These are phyloP conservation scores for Yamadazyma pseudoaaseri DNA, from an alignment of 1,139 yeast genomes.

Conservation along the genomic window DNA sequence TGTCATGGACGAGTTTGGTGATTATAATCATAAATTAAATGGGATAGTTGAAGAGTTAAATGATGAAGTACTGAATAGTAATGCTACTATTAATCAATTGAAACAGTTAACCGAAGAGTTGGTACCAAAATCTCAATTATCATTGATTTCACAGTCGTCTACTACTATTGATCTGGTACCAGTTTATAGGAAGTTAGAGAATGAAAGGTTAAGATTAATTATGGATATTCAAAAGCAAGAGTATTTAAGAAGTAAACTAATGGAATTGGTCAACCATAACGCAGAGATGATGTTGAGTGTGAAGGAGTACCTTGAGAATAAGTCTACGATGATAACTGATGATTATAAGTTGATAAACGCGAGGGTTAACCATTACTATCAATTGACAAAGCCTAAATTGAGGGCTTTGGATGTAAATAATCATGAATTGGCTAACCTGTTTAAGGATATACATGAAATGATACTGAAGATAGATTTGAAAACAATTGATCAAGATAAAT, in stretches of 20 bases:
- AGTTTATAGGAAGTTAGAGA: constrained; percentile 23
- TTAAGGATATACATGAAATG: constrained; percentile 11
- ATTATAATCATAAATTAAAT: constrained; percentile 11
- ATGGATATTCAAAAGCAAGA: constrained; percentile 48
- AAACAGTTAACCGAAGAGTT: constrained; percentile 22
- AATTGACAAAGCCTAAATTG: constrained; percentile 15
- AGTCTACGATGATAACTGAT: constrained; percentile 12
- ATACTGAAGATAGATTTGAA: constrained; percentile 6
- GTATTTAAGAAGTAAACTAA: constrained; percentile 30
- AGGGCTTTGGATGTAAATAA: constrained; percentile 17
- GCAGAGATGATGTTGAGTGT: constrained; percentile 39
- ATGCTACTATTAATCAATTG: constrained; percentile 15
- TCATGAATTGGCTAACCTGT: constrained; percentile 11
- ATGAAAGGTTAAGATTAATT: constrained; percentile 33
- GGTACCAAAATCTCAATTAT: constrained; percentile 19
- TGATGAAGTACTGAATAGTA: constrained; percentile 8
- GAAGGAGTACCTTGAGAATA: constrained; percentile 33
- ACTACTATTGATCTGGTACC: constrained; percentile 1
- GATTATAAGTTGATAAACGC: constrained; percentile 13
- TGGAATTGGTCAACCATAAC: constrained; percentile 37
- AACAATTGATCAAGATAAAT: constrained; percentile 6
- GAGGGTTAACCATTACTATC: constrained; percentile 15
- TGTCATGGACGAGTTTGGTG: constrained; percentile 14
- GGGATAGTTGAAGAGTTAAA: constrained; percentile 7
- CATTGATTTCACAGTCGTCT: constrained; percentile 7